phyloP scores from a whole-genome alignment of 1,139 yeast species.

The Blastobotrys persicus region DNA sequence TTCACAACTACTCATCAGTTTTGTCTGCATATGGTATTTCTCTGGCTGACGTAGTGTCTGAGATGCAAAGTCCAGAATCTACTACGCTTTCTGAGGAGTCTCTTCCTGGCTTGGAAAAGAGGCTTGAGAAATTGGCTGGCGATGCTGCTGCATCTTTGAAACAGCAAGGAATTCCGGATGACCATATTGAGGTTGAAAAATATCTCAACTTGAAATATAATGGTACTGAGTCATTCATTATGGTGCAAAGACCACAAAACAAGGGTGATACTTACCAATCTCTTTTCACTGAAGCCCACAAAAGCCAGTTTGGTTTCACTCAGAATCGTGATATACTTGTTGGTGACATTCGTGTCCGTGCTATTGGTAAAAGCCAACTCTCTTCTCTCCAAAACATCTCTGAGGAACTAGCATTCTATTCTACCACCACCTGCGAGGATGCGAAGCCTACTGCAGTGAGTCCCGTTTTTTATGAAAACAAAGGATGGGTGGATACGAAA shows the following conservation, averaged over 20 bases:
- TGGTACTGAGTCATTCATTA: conserved; percentile 84
- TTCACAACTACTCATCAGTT: conserved; percentile 50
- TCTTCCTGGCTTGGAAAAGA: conserved; percentile 32
- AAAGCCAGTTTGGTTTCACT: conserved; percentile 68
- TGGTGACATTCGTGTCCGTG: conserved; percentile 78
- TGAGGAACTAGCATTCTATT: conserved; percentile 20
- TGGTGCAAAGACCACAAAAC: conserved; percentile 50
- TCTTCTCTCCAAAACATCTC: conserved; percentile 25
- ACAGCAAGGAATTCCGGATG: conserved; percentile 46
- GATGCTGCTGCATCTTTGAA: conserved; percentile 41
- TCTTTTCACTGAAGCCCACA: conserved; percentile 52
- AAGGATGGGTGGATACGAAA: conserved; percentile 51
- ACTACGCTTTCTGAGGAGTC: conserved; percentile 37
- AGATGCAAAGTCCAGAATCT: conserved; percentile 54
- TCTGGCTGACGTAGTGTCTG: conserved; percentile 54
- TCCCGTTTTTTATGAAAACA: conserved; percentile 45
- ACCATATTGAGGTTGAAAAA: conserved; percentile 49
- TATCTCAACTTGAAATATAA: conserved; percentile 76
- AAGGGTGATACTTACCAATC: conserved; percentile 33
- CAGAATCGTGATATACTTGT: conserved; percentile 65
- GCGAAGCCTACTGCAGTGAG: conserved; percentile 29
- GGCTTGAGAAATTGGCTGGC: conserved; percentile 39
- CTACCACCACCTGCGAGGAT: conserved; percentile 7
- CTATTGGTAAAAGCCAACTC: conserved; percentile 46
- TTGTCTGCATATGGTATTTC: conserved; percentile 54